Base-by-base conservation (phyloP, 2,329 filamentous ascomycete genomes). In the Aspergillus caelatus region DNA sequence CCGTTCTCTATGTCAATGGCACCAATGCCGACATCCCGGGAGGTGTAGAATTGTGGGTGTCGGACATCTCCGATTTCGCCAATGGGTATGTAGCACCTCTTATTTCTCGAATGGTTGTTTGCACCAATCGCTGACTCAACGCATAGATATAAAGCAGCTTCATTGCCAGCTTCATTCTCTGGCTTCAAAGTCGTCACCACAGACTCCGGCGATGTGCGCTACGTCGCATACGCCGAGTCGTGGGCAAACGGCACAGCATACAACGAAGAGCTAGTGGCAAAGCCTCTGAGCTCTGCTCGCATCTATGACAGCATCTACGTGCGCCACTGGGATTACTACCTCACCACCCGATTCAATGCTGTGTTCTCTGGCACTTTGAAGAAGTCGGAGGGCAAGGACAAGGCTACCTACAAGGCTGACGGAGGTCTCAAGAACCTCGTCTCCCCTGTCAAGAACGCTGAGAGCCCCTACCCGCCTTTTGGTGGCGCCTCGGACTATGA, bases 401-500 rank as follows among this genome's bases (percentile, higher is more conserved):
- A 77, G 74, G 41, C 75, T 76, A 16, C 77, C 63, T 75, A 75
- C 67, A 52, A 19, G 75, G 50, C 75, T 77, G 21, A 82, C 91
- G 32, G 89, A 87, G 71, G 89, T 82, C 57, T 94, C 34, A 75
- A 73, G 45, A 80, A 80, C 66, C 72, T 80, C 32, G 75, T 80
- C 28, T 69, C 76, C 4, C 73, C 74, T 8, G 70, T 79, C 32
- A 74, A 75, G 67, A 75, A 79, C 55, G 21, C 88, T 86, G 56
- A 80, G 65, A 77, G 75, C 19, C 79, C 79, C 1, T 76, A 76
- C 52, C 77, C 78, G 32, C 90, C 92, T 0, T 96, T 96, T 71
- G 93, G 93, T 4, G 92, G 91, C 23, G 81, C 87, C 0, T 86
- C 88, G n/a, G 90, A 96, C 76, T 97, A 94, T 71, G 92, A 96